These are phyloP conservation scores for Scutellaria barbata DNA, from an alignment of 257 asterid genomes.

Conservation along the genomic window DNA sequence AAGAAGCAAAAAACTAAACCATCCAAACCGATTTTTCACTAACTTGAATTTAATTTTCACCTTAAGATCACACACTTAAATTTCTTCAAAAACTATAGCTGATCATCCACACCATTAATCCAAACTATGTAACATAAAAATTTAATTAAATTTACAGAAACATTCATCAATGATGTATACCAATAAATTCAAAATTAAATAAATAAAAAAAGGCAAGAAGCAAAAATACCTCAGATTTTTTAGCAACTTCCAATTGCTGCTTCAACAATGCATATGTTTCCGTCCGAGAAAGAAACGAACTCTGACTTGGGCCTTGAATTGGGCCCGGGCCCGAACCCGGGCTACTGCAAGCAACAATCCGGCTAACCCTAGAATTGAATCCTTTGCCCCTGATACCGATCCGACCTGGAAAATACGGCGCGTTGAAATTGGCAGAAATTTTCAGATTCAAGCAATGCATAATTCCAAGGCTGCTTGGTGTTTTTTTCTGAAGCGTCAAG, in stretches of 20 bases:
- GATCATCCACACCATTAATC: neutral
- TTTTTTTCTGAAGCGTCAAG: neutral
- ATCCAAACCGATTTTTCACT: neutral
- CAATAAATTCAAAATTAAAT: neutral
- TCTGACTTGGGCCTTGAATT: constrained; percentile 41
- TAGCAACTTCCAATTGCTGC: constrained; percentile 84
- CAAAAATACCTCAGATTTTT: constrained; percentile 72
- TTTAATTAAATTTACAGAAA: neutral
- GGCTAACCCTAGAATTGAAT: constrained; percentile 32
- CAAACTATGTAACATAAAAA: neutral
- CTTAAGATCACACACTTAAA: neutral
- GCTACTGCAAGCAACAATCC: constrained; percentile 55
- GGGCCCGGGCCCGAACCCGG: constrained; percentile 48
- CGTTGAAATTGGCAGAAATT: constrained; percentile 36
- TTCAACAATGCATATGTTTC: constrained; percentile 77
- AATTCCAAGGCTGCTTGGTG: constrained; percentile 6
- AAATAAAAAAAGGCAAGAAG: neutral
- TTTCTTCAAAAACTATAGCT: neutral
- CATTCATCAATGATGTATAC: neutral
- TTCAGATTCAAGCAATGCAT: constrained; percentile 67
- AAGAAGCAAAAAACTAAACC: neutral
- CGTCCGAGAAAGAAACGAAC: constrained; percentile 56
- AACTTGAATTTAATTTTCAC: neutral
- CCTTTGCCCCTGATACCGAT: constrained; percentile 30
- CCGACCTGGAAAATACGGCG: constrained; percentile 45